These are phyloP conservation scores for Darksidea phi DNA, from an alignment of 495 filamentous ascomycete genomes.

Conservation along the genomic window DNA sequence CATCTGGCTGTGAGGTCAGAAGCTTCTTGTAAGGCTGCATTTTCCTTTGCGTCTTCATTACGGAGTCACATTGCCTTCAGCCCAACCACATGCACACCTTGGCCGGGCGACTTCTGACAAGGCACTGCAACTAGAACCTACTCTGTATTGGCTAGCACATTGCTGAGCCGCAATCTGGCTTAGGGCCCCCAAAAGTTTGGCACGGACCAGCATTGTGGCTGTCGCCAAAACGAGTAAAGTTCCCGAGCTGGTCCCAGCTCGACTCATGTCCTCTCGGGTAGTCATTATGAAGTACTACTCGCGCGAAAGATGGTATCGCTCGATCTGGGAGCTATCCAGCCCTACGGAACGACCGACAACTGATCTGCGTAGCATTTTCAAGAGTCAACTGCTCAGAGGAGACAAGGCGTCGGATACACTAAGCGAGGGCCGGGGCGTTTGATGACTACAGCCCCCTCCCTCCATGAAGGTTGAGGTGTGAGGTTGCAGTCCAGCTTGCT, in stretches of 20 bases:
- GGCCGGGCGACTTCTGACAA: conserved; percentile 9
- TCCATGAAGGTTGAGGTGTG: neutral
- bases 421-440: conserved; percentile 15
- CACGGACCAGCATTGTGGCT: too few relatives aligned
- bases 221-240: too few relatives aligned
- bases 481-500: too few relatives aligned
- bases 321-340: too few relatives aligned
- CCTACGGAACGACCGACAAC: too few relatives aligned
- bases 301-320: neutral
- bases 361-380: neutral
- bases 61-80: neutral
- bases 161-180: neutral
- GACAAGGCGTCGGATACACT: too few relatives aligned
- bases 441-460: conserved; percentile 3
- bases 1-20: neutral
- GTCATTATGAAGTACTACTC: too few relatives aligned
- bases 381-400: too few relatives aligned
- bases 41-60: neutral
- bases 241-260: too few relatives aligned
- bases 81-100: neutral
- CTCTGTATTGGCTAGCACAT: neutral
- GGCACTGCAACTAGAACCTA: neutral
- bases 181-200: too few relatives aligned
- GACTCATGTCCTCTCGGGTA: too few relatives aligned
- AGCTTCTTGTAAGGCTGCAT: neutral